Evolutionary conservation across 148 eudicot genomes (phyloP).

Genomic region (Chenopodium album): DNA sequence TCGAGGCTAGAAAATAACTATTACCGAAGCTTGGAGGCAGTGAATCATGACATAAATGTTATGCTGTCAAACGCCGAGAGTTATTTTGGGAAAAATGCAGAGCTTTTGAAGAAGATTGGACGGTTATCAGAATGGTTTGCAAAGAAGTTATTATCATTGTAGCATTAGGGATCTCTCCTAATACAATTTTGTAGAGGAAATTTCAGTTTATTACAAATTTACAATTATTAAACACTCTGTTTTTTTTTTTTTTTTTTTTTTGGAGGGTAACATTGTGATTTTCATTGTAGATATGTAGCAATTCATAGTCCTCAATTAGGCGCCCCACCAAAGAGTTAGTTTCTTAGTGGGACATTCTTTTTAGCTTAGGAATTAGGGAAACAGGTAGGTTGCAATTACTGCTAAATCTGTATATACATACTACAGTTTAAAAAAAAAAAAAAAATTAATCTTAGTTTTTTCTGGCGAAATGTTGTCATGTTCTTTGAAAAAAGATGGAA

Average conservation of each 20-base stretch:
- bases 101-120: conserved; percentile 46
- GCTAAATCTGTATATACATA: conserved; percentile 28
- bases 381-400: conserved; percentile 13
- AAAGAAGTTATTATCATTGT: conserved; percentile 49
- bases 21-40: conserved; percentile 73
- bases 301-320: conserved; percentile 14
- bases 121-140: conserved; percentile 80
- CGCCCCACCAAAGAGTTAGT: not conserved
- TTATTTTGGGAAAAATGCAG: conserved; percentile 61
- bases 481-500: not conserved
- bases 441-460: not conserved
- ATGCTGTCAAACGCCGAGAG: conserved; percentile 70
- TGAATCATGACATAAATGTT: conserved; percentile 70
- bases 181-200: conserved; percentile 61
- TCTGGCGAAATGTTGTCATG: not conserved
- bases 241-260: too few species aligned
- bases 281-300: conserved; percentile 34
- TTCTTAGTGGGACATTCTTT: conserved; percentile 23
- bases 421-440: not conserved
- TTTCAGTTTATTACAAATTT: conserved; percentile 9
- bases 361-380: conserved; percentile 18
- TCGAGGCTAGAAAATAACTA: conserved; percentile 78
- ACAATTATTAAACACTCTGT: too few species aligned
- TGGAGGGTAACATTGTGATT: not conserved
- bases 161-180: conserved; percentile 33